Conservation (phyloP, 257 asterid genomes). For the Eustoma russellianum region DNA sequence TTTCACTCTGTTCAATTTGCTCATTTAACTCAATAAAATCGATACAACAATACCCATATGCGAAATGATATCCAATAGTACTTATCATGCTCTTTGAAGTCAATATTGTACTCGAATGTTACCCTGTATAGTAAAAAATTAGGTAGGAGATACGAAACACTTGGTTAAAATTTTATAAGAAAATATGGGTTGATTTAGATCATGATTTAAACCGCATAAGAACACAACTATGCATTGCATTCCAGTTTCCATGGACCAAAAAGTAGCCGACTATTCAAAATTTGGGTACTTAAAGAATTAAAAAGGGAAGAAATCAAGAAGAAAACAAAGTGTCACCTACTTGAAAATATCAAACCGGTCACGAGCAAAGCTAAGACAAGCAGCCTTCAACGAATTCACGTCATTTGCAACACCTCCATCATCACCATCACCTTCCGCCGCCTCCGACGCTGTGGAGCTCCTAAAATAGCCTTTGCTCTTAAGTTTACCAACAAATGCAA, state of each 20-base stretch:
- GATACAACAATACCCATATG: no score
- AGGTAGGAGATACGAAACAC: no score
- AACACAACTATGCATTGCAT: background rate
- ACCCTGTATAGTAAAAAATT: no score
- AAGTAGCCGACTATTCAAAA: background rate
- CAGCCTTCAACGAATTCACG: constrained; percentile 49
- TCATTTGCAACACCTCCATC: constrained; percentile 35
- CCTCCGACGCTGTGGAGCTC: constrained; percentile 9
- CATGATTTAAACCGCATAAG: no score
- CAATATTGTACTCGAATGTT: no score
- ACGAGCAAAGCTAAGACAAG: constrained; percentile 71
- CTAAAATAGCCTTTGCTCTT: constrained; percentile 57
- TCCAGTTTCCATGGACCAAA: background rate
- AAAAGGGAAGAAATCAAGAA: background rate
- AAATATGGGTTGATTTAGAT: no score
- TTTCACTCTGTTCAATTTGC: no score
- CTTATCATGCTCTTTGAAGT: no score
- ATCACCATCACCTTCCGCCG: constrained; percentile 10
- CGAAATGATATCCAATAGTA: no score
- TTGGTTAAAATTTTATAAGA: no score
- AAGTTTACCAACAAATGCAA: constrained; percentile 55
- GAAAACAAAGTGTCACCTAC: constrained; percentile 25
- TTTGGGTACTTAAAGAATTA: no score
- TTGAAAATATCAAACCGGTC: constrained; percentile 76
- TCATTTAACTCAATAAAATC: no score